phyloP scores from a whole-genome alignment of 345 rosid species.

The Salix exigua region DNA sequence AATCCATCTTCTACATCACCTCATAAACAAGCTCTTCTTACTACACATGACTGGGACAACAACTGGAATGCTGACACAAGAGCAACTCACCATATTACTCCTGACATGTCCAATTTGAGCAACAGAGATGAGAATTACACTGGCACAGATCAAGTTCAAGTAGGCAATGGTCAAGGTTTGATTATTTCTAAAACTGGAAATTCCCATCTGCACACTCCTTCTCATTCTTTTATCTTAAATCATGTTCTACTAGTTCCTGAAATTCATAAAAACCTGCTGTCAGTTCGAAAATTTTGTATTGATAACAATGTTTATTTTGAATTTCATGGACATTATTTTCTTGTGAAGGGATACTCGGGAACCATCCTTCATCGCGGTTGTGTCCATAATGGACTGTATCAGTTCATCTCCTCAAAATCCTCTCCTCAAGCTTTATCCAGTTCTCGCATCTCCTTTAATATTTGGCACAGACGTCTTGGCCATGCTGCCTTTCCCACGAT shows the following conservation, averaged over 20 bases:
- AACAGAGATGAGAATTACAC: not conserved
- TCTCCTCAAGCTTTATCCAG: not conserved
- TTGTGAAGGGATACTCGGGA: not conserved
- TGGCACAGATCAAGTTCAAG: not conserved
- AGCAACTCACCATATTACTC: not conserved
- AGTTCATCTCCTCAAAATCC: not conserved
- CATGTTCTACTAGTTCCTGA: not conserved
- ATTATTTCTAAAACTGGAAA: not conserved
- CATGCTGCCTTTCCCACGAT: not conserved
- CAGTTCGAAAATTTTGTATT: too few species aligned
- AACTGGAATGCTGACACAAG: not conserved
- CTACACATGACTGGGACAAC: not conserved
- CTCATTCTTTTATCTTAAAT: not conserved
- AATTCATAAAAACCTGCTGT: too few species aligned
- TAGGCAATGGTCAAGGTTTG: not conserved
- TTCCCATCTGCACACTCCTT: not conserved
- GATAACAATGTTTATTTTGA: not conserved
- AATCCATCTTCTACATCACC: not conserved
- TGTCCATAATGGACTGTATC: not conserved
- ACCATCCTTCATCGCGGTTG: not conserved
- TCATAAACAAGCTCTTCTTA: too few species aligned
- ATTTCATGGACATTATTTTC: not conserved
- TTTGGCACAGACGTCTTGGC: not conserved
- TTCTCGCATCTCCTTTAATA: not conserved
- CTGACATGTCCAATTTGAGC: not conserved